Evolutionary conservation across 495 filamentous ascomycete species (phyloP), one percentile per base, ranked within the genome.

Genomic region (Pseudevernia furfuracea): DNA sequence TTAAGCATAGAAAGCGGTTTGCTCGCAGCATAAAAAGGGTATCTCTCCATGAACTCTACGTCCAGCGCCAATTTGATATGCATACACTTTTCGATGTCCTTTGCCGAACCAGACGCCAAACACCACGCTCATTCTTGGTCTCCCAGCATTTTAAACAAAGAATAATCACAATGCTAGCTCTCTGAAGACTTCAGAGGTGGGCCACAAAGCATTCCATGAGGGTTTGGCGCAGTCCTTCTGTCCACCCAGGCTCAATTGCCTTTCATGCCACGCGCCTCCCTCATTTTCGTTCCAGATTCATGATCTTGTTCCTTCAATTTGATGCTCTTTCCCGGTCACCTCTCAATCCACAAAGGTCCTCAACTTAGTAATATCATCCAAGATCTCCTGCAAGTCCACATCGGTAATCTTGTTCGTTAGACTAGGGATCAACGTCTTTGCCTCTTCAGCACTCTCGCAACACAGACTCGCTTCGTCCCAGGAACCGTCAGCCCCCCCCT

Each of bases 381-480:
- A 77, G 65, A 97, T 73, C 64, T 92, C 87, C 72, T 96, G 87
- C 68, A 98, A 71, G 68, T 96, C 90, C 15, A 86, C 86, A 74
- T 98, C 95, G 23, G 79, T 77, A 68, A 96, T 93, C 77, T 97
- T 98, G 71, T 89, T 83, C 66, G 85, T 81, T 30, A 98, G 79
- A 68, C 90, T 96, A 0, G 94, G 94, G 62, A 98, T 96, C 55
- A 98, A 81, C 12, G 90, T 96, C 80, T 96, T 96, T 68, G 94
- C 95, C 79, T 98, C 94, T 69, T 98, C 95, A 49, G 89, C 87
- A 30, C 83, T 87, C 68, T 96, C 92, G 71, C 91, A 96, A 76
- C 91, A 96, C 30, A 98, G 80, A 62, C 90, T 91, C 9, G 90
- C 93, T 95, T 34, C 34, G 32, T 58, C 38, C 58, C 58, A 55